These are phyloP conservation scores for Ustanciosporium gigantosporum DNA, from an alignment of 1,284 basidiomycete species.

Conservation along the genomic window DNA sequence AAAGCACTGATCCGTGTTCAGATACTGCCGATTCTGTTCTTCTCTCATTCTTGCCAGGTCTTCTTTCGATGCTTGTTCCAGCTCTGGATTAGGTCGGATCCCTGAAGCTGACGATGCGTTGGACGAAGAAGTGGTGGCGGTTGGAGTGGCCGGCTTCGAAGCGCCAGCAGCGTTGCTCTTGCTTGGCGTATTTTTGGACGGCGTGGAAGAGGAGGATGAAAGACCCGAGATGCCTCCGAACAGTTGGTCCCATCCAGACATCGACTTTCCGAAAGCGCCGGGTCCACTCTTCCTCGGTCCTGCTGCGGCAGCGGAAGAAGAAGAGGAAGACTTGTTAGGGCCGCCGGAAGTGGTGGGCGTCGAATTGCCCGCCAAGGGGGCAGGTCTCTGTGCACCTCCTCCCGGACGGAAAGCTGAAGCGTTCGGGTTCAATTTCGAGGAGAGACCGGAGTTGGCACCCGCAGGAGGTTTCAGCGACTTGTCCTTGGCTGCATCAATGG, in stretches of 20 bases:
- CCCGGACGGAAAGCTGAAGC: constrained; percentile 22
- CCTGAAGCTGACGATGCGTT: constrained; percentile 1
- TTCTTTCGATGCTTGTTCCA: constrained; percentile 6
- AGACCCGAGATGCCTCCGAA: constrained; percentile 26
- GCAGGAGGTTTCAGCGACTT: constrained; percentile 15
- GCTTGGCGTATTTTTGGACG: constrained; percentile 3
- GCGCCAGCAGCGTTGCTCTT: constrained; percentile 2
- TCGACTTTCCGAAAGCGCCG: constrained; percentile 27
- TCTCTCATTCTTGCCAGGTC: constrained; percentile 10
- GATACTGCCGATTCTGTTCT: constrained; percentile 3
- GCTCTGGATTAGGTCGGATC: constrained; percentile 16
- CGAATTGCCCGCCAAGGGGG: constrained; percentile 4
- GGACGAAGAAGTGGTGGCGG: background rate
- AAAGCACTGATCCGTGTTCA: constrained; percentile 34
- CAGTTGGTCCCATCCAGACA: constrained; percentile 38
- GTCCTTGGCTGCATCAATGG: constrained; percentile 28
- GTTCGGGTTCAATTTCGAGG: constrained; percentile 25
- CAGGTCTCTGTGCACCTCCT: too few relatives aligned
- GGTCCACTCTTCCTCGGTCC: background rate
- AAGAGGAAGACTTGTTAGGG: background rate
- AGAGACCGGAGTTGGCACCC: too few relatives aligned
- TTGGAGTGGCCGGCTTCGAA: constrained; percentile 5
- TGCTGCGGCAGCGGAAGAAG: background rate
- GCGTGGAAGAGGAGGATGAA: constrained; percentile 3
- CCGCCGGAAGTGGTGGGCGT: constrained; percentile 7